Conservation (phyloP, 2,329 filamentous ascomycete species). For the Tolypocladium amazonense region DNA sequence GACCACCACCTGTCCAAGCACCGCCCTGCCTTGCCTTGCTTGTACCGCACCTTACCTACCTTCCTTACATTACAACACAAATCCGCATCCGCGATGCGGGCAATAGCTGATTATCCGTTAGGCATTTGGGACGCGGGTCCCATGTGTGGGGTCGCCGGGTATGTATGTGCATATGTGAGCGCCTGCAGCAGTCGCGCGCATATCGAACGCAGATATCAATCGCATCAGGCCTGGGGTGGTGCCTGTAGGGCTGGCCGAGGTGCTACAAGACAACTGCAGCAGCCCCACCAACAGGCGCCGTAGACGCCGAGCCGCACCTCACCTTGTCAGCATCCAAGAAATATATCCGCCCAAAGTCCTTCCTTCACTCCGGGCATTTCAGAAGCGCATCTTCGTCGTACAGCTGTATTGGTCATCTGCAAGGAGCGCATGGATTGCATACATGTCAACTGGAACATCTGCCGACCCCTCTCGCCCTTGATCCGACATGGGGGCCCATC, state of each 20-base stretch:
- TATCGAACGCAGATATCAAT: background rate
- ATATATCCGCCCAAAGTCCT: background rate
- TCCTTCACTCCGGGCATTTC: background rate
- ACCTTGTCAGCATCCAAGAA: background rate
- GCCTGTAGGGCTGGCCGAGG: background rate
- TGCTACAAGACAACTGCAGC: background rate
- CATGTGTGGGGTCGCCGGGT: background rate
- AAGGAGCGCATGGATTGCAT: background rate
- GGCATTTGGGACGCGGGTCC: too few species aligned
- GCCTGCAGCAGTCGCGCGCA: background rate
- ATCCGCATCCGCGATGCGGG: too few species aligned
- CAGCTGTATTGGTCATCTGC: background rate
- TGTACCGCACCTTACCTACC: too few species aligned
- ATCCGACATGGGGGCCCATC: slow-evolving; percentile 40
- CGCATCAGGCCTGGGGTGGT: background rate
- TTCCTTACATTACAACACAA: too few species aligned
- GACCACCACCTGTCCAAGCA: too few species aligned
- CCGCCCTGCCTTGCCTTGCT: too few species aligned
- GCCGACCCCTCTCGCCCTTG: background rate
- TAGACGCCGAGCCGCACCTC: background rate
- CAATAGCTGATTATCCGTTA: too few species aligned
- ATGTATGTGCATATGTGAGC: background rate
- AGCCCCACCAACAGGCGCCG: background rate
- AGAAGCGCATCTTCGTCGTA: background rate
- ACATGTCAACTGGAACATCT: background rate